Percentiles rank a stretch among this genome's conserved stretches.
Evolutionary conservation across 1,284 basidiomycete species (phyloP).

Genomic region (Ceratobasidium sp.): DNA sequence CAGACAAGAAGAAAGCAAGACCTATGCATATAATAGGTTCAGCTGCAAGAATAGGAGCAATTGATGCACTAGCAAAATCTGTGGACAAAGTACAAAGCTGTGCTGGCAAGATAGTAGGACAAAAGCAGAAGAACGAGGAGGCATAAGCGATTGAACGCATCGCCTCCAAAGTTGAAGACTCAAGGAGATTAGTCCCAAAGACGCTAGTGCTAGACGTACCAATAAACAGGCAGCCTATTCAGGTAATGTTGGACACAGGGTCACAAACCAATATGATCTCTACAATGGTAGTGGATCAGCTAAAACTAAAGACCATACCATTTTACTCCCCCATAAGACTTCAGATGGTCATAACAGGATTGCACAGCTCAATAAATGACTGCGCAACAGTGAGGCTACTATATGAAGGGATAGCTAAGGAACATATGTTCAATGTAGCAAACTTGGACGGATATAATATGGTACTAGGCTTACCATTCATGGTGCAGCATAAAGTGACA

Average conservation of each 20-base stretch:
- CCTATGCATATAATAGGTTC: background rate
- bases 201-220: constrained; percentile 52
- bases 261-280: constrained; percentile 59
- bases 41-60: background rate
- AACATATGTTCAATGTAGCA: constrained; percentile 51
- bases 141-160: constrained; percentile 32
- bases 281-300: constrained; percentile 54
- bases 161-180: constrained; percentile 45
- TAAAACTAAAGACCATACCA: constrained; percentile 47
- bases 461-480: constrained; percentile 52
- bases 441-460: constrained; percentile 51
- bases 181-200: constrained; percentile 50
- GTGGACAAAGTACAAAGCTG: background rate
- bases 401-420: constrained; percentile 52
- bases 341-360: constrained; percentile 52
- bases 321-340: constrained; percentile 51
- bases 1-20: background rate
- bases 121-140: background rate
- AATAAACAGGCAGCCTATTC: constrained; percentile 52
- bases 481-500: constrained; percentile 49
- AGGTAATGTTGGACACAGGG: constrained; percentile 55
- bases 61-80: background rate
- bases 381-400: constrained; percentile 45
- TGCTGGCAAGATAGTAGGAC: background rate
- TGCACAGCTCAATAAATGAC: constrained; percentile 47